Percentiles rank a stretch among this genome's conserved stretches.
These are phyloP conservation scores for Russula lepida DNA, from an alignment of 768 basidiomycete genomes.

Conservation along the genomic window DNA sequence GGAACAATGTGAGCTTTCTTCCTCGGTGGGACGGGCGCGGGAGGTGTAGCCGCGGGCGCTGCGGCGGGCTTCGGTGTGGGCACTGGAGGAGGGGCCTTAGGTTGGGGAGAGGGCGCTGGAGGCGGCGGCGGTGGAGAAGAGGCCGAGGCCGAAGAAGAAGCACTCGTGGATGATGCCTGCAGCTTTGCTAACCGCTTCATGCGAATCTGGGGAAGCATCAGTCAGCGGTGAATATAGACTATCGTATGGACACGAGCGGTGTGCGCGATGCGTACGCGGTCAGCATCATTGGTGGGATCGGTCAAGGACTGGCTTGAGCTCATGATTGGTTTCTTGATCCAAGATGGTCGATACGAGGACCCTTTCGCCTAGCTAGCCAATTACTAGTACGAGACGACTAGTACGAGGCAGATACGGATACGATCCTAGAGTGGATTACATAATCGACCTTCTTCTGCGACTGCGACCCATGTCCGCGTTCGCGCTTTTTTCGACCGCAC, in stretches of 20 bases:
- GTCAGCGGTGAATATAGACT: neutral
- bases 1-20: conserved; percentile 36
- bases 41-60: conserved; percentile 25
- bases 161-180: conserved; percentile 35
- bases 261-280: conserved; percentile 43
- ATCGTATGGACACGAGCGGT: neutral
- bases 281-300: conserved; percentile 67
- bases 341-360: neutral
- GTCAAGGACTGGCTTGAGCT: conserved; percentile 20
- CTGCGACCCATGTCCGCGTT: conserved; percentile 25
- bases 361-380: too few relatives aligned
- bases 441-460: neutral
- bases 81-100: conserved; percentile 21
- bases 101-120: conserved; percentile 29
- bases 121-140: conserved; percentile 26
- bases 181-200: conserved; percentile 86
- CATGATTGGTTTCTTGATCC: conserved; percentile 15
- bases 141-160: conserved; percentile 30
- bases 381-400: too few relatives aligned
- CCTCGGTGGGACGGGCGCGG: conserved; percentile 34
- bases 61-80: conserved; percentile 25
- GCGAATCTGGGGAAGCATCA: conserved; percentile 55
- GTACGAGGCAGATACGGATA: neutral
- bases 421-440: neutral
- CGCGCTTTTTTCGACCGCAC: conserved; percentile 13